These are phyloP conservation scores for Gynostemma pentaphyllum DNA, from an alignment of 306 rosid genomes.

Conservation along the genomic window DNA sequence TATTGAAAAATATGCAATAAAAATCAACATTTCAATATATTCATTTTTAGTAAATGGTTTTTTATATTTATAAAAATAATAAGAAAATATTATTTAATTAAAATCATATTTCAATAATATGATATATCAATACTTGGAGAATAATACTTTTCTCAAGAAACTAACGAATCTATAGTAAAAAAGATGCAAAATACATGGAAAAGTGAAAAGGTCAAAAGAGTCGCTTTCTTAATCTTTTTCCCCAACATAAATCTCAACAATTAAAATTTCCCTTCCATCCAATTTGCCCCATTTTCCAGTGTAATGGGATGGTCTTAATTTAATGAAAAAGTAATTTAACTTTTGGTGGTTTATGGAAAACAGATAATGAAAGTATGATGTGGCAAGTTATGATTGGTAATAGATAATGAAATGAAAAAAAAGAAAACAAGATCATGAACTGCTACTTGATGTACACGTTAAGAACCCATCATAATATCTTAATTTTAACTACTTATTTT, in stretches of 20 bases:
- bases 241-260: no score
- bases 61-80: no score
- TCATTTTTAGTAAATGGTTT: no score
- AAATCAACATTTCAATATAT: no score
- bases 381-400: not conserved
- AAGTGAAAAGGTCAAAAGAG: no score
- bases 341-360: slow-evolving; percentile 4
- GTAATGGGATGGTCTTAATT: not conserved
- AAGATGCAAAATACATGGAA: no score
- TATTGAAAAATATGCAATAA: no score
- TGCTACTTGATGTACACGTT: not conserved
- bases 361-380: not conserved
- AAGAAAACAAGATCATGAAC: not conserved
- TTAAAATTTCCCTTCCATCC: not conserved
- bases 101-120: no score
- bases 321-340: not conserved
- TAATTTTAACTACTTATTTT: not conserved
- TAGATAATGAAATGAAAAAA: not conserved
- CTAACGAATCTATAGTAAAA: no score
- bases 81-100: no score
- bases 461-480: not conserved
- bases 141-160: no score
- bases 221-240: not conserved
- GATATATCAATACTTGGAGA: no score
- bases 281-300: not conserved